phyloP scores from a whole-genome alignment of 768 basidiomycete species.

The Rhizopogon vesiculosus region DNA sequence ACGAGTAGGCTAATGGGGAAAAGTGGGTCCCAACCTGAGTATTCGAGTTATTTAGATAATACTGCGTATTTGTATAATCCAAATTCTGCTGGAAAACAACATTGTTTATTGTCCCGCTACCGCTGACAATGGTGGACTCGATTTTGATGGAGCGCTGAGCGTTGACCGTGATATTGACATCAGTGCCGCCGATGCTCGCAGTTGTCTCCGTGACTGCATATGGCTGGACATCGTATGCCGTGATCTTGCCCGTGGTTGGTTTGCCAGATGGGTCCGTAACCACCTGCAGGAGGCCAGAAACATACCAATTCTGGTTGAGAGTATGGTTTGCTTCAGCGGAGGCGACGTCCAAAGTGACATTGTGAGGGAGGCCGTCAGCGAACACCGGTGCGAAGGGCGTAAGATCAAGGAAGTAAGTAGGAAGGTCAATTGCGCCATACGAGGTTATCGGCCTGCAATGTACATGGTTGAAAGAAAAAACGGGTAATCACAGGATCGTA shows the following conservation, averaged over 20 bases:
- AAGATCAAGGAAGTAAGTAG: constrained; percentile 73
- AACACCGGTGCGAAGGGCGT: constrained; percentile 74
- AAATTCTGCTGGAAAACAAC: constrained; percentile 63
- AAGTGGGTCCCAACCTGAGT: constrained; percentile 25
- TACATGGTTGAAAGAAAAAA: background rate
- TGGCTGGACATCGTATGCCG: constrained; percentile 47
- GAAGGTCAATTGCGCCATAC: constrained; percentile 72
- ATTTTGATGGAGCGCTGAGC: constrained; percentile 55
- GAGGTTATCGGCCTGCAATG: constrained; percentile 60
- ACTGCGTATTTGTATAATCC: constrained; percentile 58
- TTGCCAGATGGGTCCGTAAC: constrained; percentile 56
- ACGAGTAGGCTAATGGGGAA: background rate
- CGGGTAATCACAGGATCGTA: background rate
- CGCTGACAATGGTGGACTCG: constrained; percentile 55
- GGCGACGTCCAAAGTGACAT: constrained; percentile 65
- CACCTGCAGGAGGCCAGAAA: constrained; percentile 67
- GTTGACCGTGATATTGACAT: constrained; percentile 58
- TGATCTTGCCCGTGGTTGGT: constrained; percentile 68
- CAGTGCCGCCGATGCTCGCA: constrained; percentile 37
- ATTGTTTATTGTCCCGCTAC: constrained; percentile 51
- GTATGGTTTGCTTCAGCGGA: constrained; percentile 63
- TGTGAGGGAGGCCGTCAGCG: constrained; percentile 64
- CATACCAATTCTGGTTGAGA: constrained; percentile 76
- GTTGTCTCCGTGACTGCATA: constrained; percentile 50
- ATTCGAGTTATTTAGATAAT: constrained; percentile 44